Evolutionary conservation across 345 rosid species (phyloP), one percentile per base, ranked within the genome.

Genomic region (Hibiscus syriacus): DNA sequence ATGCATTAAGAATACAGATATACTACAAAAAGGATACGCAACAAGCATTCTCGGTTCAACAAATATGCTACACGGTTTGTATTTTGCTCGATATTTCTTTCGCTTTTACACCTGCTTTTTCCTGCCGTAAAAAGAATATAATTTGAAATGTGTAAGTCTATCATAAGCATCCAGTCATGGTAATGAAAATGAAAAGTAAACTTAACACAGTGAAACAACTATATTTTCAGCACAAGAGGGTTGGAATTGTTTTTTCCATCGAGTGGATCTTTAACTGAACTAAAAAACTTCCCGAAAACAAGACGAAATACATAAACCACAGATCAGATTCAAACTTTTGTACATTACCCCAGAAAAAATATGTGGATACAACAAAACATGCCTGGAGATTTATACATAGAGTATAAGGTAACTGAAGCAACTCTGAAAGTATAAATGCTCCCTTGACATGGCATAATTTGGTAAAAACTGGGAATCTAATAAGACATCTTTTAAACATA

Each of bases 21-120:
- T 72, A 67, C 46, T 72, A 60, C 64, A 68, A 54, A 70, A 69
- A 41, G 53, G 67, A 63, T 70, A 67, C 58, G 29, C 65, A 20
- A 14, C 13, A 25, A 25, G 17, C 27, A 19, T 36, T 61, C 26
- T 46, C 67, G 8, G 41, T 27, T 48, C n/a, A n/a, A n/a, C n/a
- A n/a, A 61, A 62, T 36, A 72, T 20, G 71, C 69, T 74, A 84
- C 71, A 81, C 88, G 65, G 77, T 84, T 79, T 74, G 85, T 41
- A 76, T 72, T 75, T 86, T 80, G 81, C 76, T 72, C 9, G 85
- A 70, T 17, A 76, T 70, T 67, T 81, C 85, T 74, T 86, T 79
- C 9, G 81, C 67, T 64, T 80, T 84, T 57, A 56, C 72, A 57
- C 72, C 65, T 53, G 70, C 81, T 76, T 80, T 84, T 66, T 74